Base-by-base conservation (phyloP, 805 yeast genomes). In the Suhomyces canberraensis region DNA sequence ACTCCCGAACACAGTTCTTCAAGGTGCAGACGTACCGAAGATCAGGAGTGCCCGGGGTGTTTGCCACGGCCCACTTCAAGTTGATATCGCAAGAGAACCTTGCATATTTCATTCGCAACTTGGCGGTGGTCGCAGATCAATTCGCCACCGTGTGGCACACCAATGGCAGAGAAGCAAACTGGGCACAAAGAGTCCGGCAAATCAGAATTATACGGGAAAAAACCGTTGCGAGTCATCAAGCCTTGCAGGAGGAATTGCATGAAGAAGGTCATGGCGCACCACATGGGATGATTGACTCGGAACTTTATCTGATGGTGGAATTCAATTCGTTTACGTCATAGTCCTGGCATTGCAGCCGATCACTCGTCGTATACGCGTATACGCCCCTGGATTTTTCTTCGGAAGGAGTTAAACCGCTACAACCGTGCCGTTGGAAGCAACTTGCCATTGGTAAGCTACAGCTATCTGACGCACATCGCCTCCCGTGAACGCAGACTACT, bases 71-170 rank as follows among this genome's bases (percentile, higher is more conserved):
- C 29, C 90, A 84, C 50, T 75, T 81, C 58, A 87, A 87, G 60
- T 65, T 88, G 16, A 66, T 88, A 6, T 72, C 81, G 13, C 79
- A 70, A 36, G 70, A 68, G 29, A 74, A 78, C 21, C 60, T 89
- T 32, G 73, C 95, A 0, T 60, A 64, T 4, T 80, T 81, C 53
- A 74, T 87, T 8, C 69, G 95, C 32, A 83, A 81, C 42, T 60
- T 83, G 42, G 78, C 85, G 2, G 52, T 82, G 15, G 69, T 79
- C 36, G 82, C 89, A 3, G 75, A 77, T 45, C 81, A 79, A 41
- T 84, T 86, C 58, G 88, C 95, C 1, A 71, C 73, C 17, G 81
- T 81, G 13, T 86, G 93, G 88, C 82, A 82, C 47, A 61, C 77
- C 8, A 70, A 70, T 33, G 46, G 42, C 16, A 37, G 45, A 11